Conservation (phyloP, 768 basidiomycete species). For the Tylopilus vinaceipallidus region DNA sequence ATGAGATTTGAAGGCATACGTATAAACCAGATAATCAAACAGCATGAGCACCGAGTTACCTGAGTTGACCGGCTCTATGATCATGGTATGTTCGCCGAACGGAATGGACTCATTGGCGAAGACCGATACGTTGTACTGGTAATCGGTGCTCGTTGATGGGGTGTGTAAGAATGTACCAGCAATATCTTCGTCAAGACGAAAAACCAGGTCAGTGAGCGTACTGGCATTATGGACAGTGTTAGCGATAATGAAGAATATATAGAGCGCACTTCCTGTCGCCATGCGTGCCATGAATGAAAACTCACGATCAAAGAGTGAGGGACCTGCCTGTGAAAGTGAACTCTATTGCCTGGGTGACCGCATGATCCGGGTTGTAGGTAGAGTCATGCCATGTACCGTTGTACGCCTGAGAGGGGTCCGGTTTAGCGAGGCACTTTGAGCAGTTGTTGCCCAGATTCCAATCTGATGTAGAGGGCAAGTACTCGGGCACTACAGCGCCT, state of each 20-base stretch:
- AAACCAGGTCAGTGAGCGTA: constrained; percentile 1
- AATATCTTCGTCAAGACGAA: constrained; percentile 1
- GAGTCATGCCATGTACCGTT: too few relatives aligned
- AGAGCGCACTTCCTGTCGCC: constrained; percentile 13
- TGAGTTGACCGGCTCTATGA: neutral
- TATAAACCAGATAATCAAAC: constrained; percentile 21
- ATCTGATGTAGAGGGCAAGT: too few relatives aligned
- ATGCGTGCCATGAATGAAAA: neutral
- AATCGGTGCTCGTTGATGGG: neutral
- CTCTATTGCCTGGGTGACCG: too few relatives aligned
- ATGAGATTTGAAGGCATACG: too few relatives aligned
- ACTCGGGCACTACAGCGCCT: too few relatives aligned
- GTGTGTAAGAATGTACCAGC: neutral
- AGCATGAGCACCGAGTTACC: constrained; percentile 4
- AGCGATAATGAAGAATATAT: constrained; percentile 18
- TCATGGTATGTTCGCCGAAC: constrained; percentile 7
- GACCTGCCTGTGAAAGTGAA: constrained; percentile 13
- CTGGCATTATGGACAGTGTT: neutral
- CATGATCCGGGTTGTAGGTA: too few relatives aligned
- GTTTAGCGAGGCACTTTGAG: too few relatives aligned
- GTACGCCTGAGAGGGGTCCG: too few relatives aligned
- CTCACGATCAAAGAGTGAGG: neutral
- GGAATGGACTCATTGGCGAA: constrained; percentile 13
- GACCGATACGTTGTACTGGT: constrained; percentile 14
- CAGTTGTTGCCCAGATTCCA: too few relatives aligned